Conservation (phyloP, 257 asterid species). For the Nicotiana tabacum region DNA sequence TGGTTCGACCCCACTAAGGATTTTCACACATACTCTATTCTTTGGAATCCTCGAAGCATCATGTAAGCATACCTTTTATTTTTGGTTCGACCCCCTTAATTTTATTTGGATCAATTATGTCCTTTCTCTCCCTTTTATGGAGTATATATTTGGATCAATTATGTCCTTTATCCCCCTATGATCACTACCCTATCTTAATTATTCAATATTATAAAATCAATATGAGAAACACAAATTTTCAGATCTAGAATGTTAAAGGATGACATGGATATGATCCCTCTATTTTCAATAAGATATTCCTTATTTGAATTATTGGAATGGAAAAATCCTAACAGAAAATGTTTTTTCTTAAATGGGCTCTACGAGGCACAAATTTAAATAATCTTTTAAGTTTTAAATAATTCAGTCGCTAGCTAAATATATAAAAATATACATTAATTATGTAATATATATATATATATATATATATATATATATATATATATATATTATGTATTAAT, state of each 20-base stretch:
- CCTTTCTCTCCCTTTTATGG: not conserved
- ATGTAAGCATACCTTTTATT: slow-evolving; percentile 22
- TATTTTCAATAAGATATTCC: not conserved
- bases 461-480: too few relatives aligned
- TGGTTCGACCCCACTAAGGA: slow-evolving; percentile 59
- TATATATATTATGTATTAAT: too few relatives aligned
- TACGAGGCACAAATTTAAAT: too few relatives aligned
- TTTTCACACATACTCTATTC: slow-evolving; percentile 54
- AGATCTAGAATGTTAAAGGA: not conserved
- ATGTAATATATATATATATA: too few relatives aligned
- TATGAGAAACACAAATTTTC: not conserved
- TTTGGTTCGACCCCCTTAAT: too few relatives aligned
- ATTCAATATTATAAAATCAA: not conserved
- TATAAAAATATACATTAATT: too few relatives aligned
- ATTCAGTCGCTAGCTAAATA: too few relatives aligned
- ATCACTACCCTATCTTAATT: not conserved
- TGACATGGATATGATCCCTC: not conserved
- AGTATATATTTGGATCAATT: not conserved
- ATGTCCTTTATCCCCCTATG: not conserved
- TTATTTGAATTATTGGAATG: too few relatives aligned
- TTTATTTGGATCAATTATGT: not conserved
- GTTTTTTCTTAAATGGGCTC: not conserved
- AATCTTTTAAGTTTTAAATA: too few relatives aligned
- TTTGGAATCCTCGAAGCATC: slow-evolving; percentile 58
- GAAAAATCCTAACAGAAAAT: not conserved